A percentile compares a stretch with the other conserved stretches of the same genome.
Evolutionary conservation across 2,329 filamentous ascomycete genomes (phyloP).

Genomic region (Diaporthe sp.): DNA sequence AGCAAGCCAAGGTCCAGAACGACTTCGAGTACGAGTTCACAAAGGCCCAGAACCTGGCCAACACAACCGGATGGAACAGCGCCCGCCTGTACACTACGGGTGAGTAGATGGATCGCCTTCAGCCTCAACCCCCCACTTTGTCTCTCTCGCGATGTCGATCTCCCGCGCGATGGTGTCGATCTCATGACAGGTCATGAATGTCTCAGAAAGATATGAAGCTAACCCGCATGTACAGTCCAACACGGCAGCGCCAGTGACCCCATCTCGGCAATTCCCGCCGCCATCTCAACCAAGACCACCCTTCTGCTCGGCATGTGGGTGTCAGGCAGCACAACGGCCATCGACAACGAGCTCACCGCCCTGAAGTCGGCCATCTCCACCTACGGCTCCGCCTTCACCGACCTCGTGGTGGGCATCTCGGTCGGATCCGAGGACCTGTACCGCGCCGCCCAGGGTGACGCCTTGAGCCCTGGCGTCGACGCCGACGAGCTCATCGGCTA

Average conservation of each 20-base stretch:
- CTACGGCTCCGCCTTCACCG: slow-evolving; percentile 60
- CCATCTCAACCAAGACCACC: slow-evolving; percentile 66
- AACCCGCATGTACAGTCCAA: slow-evolving; percentile 54
- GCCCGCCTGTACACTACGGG: slow-evolving; percentile 80
- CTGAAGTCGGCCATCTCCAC: slow-evolving; percentile 65
- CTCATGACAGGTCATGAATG: not conserved
- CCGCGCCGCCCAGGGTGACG: slow-evolving; percentile 68
- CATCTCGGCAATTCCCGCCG: slow-evolving; percentile 81
- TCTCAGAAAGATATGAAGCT: not conserved
- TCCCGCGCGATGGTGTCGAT: slow-evolving; percentile 4
- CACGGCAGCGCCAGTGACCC: slow-evolving; percentile 76
- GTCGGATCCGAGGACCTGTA: slow-evolving; percentile 77
- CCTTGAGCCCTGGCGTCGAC: slow-evolving; percentile 65
- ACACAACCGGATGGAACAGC: slow-evolving; percentile 73
- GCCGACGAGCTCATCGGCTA: slow-evolving; percentile 69
- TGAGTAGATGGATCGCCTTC: slow-evolving; percentile 34
- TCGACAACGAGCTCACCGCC: slow-evolving; percentile 69
- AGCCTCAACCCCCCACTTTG: not conserved
- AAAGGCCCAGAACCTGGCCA: slow-evolving; percentile 70
- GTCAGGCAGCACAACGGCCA: slow-evolving; percentile 66
- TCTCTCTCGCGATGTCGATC: slow-evolving; percentile 3
- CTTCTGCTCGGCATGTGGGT: slow-evolving; percentile 75
- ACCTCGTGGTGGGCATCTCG: slow-evolving; percentile 72
- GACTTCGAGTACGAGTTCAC: slow-evolving; percentile 80
- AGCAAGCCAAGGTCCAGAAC: slow-evolving; percentile 66